Conservation (phyloP, 2,329 filamentous ascomycete genomes). For the Davidsoniella australis region DNA sequence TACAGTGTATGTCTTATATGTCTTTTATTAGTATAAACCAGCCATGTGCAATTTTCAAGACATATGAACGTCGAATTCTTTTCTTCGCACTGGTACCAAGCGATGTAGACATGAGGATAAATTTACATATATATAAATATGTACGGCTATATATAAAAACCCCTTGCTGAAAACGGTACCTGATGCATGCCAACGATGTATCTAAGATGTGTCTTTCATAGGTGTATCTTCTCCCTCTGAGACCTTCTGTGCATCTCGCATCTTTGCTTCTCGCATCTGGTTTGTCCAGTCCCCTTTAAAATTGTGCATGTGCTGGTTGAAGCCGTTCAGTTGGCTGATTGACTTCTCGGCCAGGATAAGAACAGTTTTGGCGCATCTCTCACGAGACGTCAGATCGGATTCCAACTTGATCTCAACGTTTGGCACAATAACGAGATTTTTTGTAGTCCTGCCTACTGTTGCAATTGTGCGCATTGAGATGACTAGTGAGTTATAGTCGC, state of each 20-base stretch:
- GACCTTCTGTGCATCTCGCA: not conserved
- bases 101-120: too few relatives aligned
- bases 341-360: slow-evolving; percentile 10
- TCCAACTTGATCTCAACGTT: slow-evolving; percentile 1
- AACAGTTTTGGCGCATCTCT: slow-evolving; percentile 2
- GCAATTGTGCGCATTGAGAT: not conserved
- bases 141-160: too few relatives aligned
- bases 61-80: too few relatives aligned
- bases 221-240: not conserved
- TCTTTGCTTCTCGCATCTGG: not conserved
- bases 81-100: too few relatives aligned
- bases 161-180: too few relatives aligned
- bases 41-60: too few relatives aligned
- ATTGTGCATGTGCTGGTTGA: slow-evolving; percentile 5
- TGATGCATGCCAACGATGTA: too few relatives aligned
- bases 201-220: not conserved
- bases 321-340: slow-evolving; percentile 10
- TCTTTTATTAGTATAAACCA: too few relatives aligned
- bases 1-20: too few relatives aligned
- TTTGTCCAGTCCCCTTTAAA: not conserved
- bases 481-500: slow-evolving; percentile 1
- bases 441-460: slow-evolving; percentile 3
- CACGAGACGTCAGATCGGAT: slow-evolving; percentile 1
- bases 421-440: slow-evolving; percentile 1
- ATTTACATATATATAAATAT: too few relatives aligned